Conservation (phyloP, 768 basidiomycete genomes). For the Clitopilus passeckerianus region DNA sequence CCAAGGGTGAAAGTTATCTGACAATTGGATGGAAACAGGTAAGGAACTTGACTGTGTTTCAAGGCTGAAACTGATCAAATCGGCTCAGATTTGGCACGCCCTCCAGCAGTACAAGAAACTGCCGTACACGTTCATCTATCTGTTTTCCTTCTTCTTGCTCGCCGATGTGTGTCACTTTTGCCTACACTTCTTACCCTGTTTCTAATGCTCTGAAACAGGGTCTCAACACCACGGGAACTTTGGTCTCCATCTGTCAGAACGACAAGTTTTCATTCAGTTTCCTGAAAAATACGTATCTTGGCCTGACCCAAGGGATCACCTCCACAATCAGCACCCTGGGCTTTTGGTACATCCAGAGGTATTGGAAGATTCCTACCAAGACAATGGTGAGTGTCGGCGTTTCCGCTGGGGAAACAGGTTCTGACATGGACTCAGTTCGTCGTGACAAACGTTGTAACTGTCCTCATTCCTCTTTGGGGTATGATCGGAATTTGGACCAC, state of each 20-base stretch:
- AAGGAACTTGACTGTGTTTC: conserved; percentile 5
- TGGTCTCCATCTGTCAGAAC: conserved; percentile 75
- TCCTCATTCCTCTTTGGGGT: conserved; percentile 81
- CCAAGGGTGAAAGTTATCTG: conserved; percentile 70
- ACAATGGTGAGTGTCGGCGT: conserved; percentile 52
- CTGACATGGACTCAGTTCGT: conserved; percentile 44
- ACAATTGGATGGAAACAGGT: conserved; percentile 88
- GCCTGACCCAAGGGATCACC: conserved; percentile 69
- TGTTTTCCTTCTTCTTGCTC: conserved; percentile 73
- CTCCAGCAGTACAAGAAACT: conserved; percentile 71
- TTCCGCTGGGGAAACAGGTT: background rate
- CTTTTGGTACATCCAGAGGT: conserved; percentile 80
- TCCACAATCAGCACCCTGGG: conserved; percentile 68
- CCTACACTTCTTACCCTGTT: background rate
- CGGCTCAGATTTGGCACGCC: conserved; percentile 66
- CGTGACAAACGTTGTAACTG: conserved; percentile 70
- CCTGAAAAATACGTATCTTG: conserved; percentile 75
- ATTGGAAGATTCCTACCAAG: conserved; percentile 78
- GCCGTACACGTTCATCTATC: conserved; percentile 79
- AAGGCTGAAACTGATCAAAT: background rate
- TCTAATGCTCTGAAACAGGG: conserved; percentile 40
- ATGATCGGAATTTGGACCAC: conserved; percentile 83
- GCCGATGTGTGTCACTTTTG: conserved; percentile 49
- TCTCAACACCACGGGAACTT: conserved; percentile 72
- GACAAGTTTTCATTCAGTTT: conserved; percentile 80